These are phyloP conservation scores for Penicillium digitatum DNA, from an alignment of 2,329 filamentous ascomycete genomes.

Conservation along the genomic window DNA sequence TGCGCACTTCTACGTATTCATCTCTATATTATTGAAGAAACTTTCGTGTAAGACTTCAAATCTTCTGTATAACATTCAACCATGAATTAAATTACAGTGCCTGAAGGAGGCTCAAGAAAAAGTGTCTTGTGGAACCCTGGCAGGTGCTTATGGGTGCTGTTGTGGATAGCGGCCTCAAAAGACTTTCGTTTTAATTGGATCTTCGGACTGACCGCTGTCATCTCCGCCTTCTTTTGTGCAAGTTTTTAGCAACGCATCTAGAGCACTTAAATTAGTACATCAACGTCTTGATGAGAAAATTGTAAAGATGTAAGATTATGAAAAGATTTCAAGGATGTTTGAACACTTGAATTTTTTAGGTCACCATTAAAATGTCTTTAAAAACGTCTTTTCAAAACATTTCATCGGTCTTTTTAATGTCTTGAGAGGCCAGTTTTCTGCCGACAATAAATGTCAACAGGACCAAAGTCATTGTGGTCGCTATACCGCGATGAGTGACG, in stretches of 20 bases:
- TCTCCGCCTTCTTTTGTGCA: background rate
- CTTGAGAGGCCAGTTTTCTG: background rate
- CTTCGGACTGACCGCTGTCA: background rate
- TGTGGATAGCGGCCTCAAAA: fast-evolving
- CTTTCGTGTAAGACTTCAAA: background rate
- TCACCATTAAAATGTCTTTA: background rate
- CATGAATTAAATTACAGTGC: background rate
- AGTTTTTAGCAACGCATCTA: no score
- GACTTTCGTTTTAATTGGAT: background rate
- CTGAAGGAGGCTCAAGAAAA: background rate
- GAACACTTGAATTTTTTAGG: background rate
- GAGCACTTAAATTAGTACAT: background rate
- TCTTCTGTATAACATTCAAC: background rate
- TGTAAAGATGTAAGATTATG: no score
- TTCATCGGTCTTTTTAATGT: no score
- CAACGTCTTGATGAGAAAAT: no score
- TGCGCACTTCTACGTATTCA: background rate
- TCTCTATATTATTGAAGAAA: background rate
- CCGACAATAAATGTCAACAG: background rate
- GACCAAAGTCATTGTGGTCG: background rate
- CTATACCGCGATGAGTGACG: background rate
- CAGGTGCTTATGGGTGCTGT: background rate
- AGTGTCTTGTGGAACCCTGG: background rate
- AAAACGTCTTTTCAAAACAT: background rate
- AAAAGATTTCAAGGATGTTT: background rate